A percentile compares a stretch with the other conserved stretches of the same genome.
Evolutionary conservation across 83 land plant species (phyloP).

Genomic region (Isoetes engelmannii): DNA sequence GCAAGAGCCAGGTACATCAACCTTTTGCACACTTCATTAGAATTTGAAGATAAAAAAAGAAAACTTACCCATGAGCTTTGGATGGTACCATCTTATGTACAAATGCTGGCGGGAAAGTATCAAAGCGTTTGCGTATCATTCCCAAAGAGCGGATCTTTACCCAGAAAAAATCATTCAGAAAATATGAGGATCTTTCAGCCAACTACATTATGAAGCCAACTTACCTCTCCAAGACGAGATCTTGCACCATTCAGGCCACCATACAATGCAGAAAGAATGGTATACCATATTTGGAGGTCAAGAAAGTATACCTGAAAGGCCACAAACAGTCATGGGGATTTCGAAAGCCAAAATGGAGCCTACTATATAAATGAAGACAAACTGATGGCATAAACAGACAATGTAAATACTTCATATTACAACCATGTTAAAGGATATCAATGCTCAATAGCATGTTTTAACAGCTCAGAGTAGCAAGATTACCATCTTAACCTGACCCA

Average conservation of each 20-base stretch:
- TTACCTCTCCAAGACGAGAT: conserved; percentile 86
- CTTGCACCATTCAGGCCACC: conserved; percentile 87
- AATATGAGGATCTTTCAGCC: neutral
- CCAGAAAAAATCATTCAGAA: conserved; percentile 9
- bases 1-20: no score
- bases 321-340: no score
- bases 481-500: no score
- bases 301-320: conserved; percentile 73
- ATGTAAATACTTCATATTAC: no score
- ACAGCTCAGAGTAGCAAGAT: no score
- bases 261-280: conserved; percentile 64
- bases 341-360: no score
- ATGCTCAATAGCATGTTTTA: no score
- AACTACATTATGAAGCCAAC: neutral
- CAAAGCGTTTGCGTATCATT: conserved; percentile 66
- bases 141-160: conserved; percentile 75
- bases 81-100: conserved; percentile 28
- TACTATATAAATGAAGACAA: no score
- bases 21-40: no score
- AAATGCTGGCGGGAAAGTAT: conserved; percentile 73
- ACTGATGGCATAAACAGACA: no score
- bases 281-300: conserved; percentile 76
- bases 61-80: neutral
- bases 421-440: no score
- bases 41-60: no score